Conservation (phyloP, 1,284 basidiomycete genomes). For the Fomes fomentarius region DNA sequence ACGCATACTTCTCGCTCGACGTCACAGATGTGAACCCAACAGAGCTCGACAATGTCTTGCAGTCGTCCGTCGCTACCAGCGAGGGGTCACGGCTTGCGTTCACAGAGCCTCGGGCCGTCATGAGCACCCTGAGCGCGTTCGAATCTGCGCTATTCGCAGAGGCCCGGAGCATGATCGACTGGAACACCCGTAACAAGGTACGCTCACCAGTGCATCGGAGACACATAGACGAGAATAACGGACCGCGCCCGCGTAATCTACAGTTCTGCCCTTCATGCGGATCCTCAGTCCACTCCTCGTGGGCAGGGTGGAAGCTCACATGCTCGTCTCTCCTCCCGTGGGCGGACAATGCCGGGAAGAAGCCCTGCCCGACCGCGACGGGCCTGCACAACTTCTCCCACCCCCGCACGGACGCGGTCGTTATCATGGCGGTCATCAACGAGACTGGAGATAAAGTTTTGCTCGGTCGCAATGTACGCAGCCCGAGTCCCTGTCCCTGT, state of each 20-base stretch:
- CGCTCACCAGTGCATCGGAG: too few species aligned
- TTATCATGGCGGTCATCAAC: conserved; percentile 90
- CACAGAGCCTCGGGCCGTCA: conserved; percentile 69
- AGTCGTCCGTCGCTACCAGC: conserved; percentile 34
- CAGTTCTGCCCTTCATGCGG: conserved; percentile 93
- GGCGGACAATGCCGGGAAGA: conserved; percentile 60
- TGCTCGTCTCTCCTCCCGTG: conserved; percentile 79
- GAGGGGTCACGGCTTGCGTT: conserved; percentile 54
- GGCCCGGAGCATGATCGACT: conserved; percentile 83
- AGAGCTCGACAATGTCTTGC: conserved; percentile 48
- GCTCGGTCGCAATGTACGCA: conserved; percentile 81
- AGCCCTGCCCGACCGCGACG: conserved; percentile 72
- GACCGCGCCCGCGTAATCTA: conserved; percentile 9
- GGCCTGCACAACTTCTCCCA: conserved; percentile 91
- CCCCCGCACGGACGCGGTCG: conserved; percentile 87
- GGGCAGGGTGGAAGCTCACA: conserved; percentile 95
- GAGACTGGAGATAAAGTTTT: conserved; percentile 81
- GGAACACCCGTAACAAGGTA: conserved; percentile 87
- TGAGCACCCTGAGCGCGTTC: conserved; percentile 54
- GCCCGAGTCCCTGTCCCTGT: not conserved
- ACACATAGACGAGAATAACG: conserved; percentile 3
- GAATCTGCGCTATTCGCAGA: conserved; percentile 77
- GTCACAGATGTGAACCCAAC: conserved; percentile 55
- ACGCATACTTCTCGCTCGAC: conserved; percentile 83
- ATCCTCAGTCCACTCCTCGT: conserved; percentile 80